These are phyloP conservation scores for Tetracladium maxilliforme DNA, from an alignment of 2,329 filamentous ascomycete species.

Conservation along the genomic window DNA sequence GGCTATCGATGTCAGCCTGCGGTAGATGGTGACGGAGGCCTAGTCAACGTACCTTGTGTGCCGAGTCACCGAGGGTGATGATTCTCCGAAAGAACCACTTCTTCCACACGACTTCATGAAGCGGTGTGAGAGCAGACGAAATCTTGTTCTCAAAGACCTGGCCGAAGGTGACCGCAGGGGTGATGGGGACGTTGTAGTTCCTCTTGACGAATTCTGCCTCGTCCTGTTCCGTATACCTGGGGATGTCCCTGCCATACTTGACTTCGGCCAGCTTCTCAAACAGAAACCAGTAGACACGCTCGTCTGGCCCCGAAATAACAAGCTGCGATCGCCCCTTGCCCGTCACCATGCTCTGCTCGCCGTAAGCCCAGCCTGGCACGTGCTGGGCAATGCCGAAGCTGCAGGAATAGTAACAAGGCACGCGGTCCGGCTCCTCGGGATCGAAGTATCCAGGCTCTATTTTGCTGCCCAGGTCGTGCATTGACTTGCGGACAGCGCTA, in stretches of 20 bases:
- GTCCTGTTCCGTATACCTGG: slow-evolving; percentile 16
- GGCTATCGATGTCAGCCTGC: too few relatives aligned
- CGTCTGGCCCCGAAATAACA: slow-evolving; percentile 13
- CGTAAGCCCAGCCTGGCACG: too few relatives aligned
- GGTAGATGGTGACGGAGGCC: too few relatives aligned
- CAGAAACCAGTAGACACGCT: slow-evolving; percentile 20
- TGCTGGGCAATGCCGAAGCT: slow-evolving; percentile 21
- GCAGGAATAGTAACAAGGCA: slow-evolving; percentile 15
- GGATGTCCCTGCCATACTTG: slow-evolving; percentile 16
- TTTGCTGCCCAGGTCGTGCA: slow-evolving; percentile 10
- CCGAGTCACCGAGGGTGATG: too few relatives aligned
- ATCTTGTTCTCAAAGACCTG: slow-evolving; percentile 14
- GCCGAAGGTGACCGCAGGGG: slow-evolving; percentile 12
- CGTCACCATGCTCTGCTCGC: slow-evolving; percentile 7
- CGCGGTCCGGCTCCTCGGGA: slow-evolving; percentile 6
- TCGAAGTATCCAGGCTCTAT: slow-evolving; percentile 11
- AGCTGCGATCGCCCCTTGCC: slow-evolving; percentile 12
- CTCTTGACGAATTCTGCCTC: slow-evolving; percentile 13
- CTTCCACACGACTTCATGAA: slow-evolving; percentile 18
- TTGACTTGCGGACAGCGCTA: slow-evolving; percentile 18
- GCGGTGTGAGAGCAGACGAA: slow-evolving; percentile 13
- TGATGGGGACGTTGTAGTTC: slow-evolving; percentile 8
- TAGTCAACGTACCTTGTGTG: too few relatives aligned
- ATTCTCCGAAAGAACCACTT: too few relatives aligned
- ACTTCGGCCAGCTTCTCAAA: slow-evolving; percentile 14